These are phyloP conservation scores for Vinca minor DNA, from an alignment of 257 asterid genomes.

Conservation along the genomic window DNA sequence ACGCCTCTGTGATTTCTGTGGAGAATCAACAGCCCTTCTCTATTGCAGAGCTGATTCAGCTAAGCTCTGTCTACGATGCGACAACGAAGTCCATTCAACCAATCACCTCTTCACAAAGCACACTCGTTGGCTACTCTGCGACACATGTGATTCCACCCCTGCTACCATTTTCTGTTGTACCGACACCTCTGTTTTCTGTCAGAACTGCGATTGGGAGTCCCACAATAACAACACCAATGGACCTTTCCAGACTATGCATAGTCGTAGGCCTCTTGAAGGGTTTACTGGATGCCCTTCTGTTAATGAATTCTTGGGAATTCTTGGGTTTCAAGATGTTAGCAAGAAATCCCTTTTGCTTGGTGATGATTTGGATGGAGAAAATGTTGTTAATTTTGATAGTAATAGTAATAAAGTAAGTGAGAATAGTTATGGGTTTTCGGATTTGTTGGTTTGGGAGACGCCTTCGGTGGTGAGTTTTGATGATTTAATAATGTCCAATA, in stretches of 20 bases:
- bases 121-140: constrained; percentile 71
- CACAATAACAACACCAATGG: constrained; percentile 29
- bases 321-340: constrained; percentile 73
- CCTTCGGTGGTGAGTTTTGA: constrained; percentile 62
- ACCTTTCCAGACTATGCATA: constrained; percentile 35
- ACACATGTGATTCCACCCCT: constrained; percentile 58
- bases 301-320: constrained; percentile 40
- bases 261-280: constrained; percentile 81
- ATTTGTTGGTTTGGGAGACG: constrained; percentile 79
- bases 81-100: constrained; percentile 78
- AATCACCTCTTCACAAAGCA: constrained; percentile 79
- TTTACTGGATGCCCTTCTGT: constrained; percentile 67
- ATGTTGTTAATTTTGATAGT: neutral
- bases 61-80: constrained; percentile 73
- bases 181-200: constrained; percentile 60
- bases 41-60: constrained; percentile 96
- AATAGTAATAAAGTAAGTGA: constrained; percentile 23
- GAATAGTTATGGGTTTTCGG: constrained; percentile 34
- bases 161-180: constrained; percentile 69
- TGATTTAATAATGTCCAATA: constrained; percentile 53
- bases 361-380: neutral
- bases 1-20: constrained; percentile 69
- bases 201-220: constrained; percentile 90
- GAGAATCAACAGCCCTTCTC: constrained; percentile 47
- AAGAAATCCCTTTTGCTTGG: constrained; percentile 30